phyloP scores from a whole-genome alignment of 768 basidiomycete genomes.

The Flagelloscypha sp. region DNA sequence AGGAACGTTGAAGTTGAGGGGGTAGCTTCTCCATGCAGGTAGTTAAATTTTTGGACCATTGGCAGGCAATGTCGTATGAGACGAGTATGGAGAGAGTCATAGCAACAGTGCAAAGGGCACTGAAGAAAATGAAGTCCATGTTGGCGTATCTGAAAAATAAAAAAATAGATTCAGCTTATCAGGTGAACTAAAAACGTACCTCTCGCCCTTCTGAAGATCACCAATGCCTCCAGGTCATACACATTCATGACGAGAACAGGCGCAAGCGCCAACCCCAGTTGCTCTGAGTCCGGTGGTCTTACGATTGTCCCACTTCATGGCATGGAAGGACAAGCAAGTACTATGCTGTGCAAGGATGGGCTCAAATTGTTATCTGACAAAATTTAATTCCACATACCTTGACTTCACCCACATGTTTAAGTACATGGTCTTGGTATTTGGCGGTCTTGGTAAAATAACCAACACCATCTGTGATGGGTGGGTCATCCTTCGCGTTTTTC shows the following conservation, averaged over 20 bases:
- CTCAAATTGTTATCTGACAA: too few species aligned
- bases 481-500: constrained; percentile 5
- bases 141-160: constrained; percentile 15
- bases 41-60: constrained; percentile 18
- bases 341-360: constrained; percentile 7
- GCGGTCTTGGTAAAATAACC: constrained; percentile 7
- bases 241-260: constrained; percentile 5
- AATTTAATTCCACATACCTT: constrained; percentile 3
- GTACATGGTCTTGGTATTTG: constrained; percentile 10
- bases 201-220: constrained; percentile 8
- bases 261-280: constrained; percentile 1
- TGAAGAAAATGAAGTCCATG: constrained; percentile 22
- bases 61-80: constrained; percentile 25
- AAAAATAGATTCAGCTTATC: constrained; percentile 2
- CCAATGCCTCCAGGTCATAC: constrained; percentile 3
- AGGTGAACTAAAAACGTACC: constrained; percentile 8
- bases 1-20: constrained; percentile 6
- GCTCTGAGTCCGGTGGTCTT: constrained; percentile 5
- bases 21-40: constrained; percentile 10
- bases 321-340: constrained; percentile 6
- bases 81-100: constrained; percentile 6
- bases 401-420: constrained; percentile 4
- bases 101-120: constrained; percentile 7
- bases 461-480: constrained; percentile 6
- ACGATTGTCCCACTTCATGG: constrained; percentile 5